These are phyloP conservation scores for Coniochaeta sp. DNA, from an alignment of 2,329 filamentous ascomycete species.

Conservation along the genomic window DNA sequence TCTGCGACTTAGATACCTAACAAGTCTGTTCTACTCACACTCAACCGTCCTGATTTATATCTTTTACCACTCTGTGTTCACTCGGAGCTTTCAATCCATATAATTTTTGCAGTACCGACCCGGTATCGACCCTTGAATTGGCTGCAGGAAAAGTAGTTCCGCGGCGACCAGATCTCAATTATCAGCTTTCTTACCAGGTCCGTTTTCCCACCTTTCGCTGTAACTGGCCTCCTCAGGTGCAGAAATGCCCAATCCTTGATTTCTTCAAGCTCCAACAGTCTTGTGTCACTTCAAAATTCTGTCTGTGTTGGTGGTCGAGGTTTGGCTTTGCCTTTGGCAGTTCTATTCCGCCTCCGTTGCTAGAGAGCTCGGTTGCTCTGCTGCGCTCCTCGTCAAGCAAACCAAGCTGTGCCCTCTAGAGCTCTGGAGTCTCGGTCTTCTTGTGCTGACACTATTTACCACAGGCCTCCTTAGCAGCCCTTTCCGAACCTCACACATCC, in stretches of 20 bases:
- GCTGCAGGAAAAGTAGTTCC: neutral
- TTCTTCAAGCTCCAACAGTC: neutral
- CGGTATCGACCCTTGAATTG: neutral
- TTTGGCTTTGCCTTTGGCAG: neutral
- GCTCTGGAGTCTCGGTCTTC: neutral
- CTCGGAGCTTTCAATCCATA: neutral
- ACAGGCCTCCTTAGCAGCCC: constrained; percentile 54
- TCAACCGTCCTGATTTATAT: neutral
- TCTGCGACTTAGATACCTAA: neutral
- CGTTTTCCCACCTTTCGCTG: neutral
- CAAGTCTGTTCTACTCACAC: neutral
- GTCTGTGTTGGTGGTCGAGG: neutral
- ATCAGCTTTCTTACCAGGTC: neutral
- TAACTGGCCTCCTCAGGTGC: neutral
- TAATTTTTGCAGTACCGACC: neutral
- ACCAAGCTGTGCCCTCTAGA: constrained; percentile 57
- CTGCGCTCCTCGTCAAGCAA: constrained; percentile 87
- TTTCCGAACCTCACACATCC: neutral
- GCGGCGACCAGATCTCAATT: neutral
- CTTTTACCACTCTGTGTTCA: neutral
- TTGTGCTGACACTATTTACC: constrained; percentile 2
- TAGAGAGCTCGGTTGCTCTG: constrained; percentile 88
- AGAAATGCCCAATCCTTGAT: neutral
- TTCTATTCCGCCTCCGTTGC: constrained; percentile 17
- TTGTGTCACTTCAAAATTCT: neutral